phyloP scores from a whole-genome alignment of 2,329 filamentous ascomycete species.

The Arthrobotrys musiformis region DNA sequence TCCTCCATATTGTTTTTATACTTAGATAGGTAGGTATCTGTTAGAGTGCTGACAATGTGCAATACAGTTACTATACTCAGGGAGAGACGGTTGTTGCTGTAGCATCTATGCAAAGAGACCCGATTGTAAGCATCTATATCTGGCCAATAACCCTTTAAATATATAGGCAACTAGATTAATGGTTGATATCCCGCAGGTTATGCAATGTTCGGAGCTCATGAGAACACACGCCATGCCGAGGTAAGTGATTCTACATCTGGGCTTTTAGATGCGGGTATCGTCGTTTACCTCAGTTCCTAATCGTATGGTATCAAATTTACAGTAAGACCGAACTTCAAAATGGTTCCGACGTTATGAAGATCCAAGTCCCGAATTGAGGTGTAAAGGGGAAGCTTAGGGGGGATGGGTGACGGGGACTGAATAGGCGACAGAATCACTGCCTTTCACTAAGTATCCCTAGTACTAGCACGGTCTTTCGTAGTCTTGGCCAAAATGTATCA shows the following conservation, averaged over 20 bases:
- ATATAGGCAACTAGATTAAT: neutral
- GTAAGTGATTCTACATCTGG: conserved; percentile 1
- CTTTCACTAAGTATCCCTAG: too few relatives aligned
- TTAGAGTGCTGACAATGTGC: neutral
- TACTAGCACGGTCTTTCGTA: too few relatives aligned
- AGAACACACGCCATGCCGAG: conserved; percentile 40
- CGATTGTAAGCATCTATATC: conserved; percentile 70
- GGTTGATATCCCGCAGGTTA: conserved; percentile 3
- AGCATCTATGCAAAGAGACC: conserved; percentile 89
- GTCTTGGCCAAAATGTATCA: too few relatives aligned
- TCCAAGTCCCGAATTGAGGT: conserved; percentile 31
- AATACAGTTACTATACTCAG: conserved; percentile 43
- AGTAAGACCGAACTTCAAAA: conserved; percentile 44
- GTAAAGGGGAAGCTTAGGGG: neutral
- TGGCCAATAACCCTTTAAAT: neutral
- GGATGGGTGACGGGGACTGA: too few relatives aligned
- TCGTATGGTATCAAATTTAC: neutral
- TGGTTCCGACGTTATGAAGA: conserved; percentile 26
- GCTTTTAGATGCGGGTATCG: too few relatives aligned
- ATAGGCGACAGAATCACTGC: too few relatives aligned
- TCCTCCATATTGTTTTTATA: neutral
- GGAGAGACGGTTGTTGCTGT: conserved; percentile 79
- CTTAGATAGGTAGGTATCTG: neutral
- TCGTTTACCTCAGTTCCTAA: neutral
- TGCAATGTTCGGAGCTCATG: conserved; percentile 52